These are phyloP conservation scores for Gyrodon lividus DNA, from an alignment of 768 basidiomycete species.

Conservation along the genomic window DNA sequence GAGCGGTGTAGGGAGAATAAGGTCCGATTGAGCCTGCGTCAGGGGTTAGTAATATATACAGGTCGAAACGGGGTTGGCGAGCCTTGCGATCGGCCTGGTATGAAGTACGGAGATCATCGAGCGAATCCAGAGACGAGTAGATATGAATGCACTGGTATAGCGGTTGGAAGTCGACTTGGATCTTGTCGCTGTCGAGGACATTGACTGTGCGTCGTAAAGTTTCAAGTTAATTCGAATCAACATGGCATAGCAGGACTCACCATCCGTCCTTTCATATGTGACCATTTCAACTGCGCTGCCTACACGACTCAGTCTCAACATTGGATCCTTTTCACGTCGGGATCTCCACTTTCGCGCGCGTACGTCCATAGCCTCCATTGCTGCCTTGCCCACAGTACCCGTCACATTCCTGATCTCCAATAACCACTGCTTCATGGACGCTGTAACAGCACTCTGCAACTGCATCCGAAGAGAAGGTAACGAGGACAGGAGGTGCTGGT, in stretches of 20 bases:
- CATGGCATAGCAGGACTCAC: conserved; percentile 47
- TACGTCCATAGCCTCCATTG: conserved; percentile 86
- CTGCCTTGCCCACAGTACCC: conserved; percentile 79
- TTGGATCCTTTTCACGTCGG: conserved; percentile 80
- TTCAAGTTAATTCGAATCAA: conserved; percentile 9
- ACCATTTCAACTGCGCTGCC: conserved; percentile 92
- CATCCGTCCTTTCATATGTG: conserved; percentile 91
- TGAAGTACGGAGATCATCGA: conserved; percentile 84
- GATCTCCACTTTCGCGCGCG: conserved; percentile 81
- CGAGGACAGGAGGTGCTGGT: conserved; percentile 87
- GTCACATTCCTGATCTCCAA: conserved; percentile 91
- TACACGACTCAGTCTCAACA: conserved; percentile 72
- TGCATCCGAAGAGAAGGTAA: conserved; percentile 86
- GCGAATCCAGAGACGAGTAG: conserved; percentile 86
- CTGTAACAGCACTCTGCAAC: conserved; percentile 91
- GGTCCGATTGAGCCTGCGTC: conserved; percentile 88
- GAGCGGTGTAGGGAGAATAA: conserved; percentile 81
- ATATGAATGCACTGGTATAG: conserved; percentile 97
- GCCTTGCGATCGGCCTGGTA: conserved; percentile 98
- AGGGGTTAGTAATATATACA: conserved; percentile 13
- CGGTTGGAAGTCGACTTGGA: conserved; percentile 91
- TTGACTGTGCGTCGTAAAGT: conserved; percentile 53
- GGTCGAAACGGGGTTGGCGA: conserved; percentile 2
- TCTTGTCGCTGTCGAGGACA: conserved; percentile 85
- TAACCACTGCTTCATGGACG: conserved; percentile 95